Evolutionary conservation across 768 basidiomycete genomes (phyloP).

Genomic region (Dictyophora rubrovolvata): DNA sequence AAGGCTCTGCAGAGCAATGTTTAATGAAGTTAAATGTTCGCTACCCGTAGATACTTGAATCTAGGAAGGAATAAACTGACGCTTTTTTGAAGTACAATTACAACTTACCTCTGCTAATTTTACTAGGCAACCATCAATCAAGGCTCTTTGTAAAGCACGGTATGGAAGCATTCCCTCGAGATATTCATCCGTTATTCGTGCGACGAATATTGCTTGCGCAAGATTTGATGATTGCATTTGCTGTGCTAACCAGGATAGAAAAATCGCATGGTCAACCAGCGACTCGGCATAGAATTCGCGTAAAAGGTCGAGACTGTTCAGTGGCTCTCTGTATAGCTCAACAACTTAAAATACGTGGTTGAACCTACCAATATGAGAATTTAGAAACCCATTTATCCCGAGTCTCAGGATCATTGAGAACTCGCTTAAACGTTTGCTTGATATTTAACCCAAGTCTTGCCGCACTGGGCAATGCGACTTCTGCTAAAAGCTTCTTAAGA

Average conservation of each 20-base stretch:
- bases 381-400: slow-evolving; percentile 70
- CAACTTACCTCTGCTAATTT: slow-evolving; percentile 54
- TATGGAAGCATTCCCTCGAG: slow-evolving; percentile 55
- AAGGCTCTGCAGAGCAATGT: slow-evolving; percentile 41
- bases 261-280: slow-evolving; percentile 67
- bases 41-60: slow-evolving; percentile 44
- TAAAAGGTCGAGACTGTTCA: slow-evolving; percentile 52
- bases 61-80: slow-evolving; percentile 23
- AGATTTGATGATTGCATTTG: slow-evolving; percentile 71
- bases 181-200: slow-evolving; percentile 71
- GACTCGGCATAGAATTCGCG: slow-evolving; percentile 74
- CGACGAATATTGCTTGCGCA: slow-evolving; percentile 71
- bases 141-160: slow-evolving; percentile 58
- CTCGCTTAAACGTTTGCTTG: slow-evolving; percentile 76
- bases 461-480: slow-evolving; percentile 71
- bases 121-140: slow-evolving; percentile 58
- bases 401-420: slow-evolving; percentile 59
- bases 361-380: slow-evolving; percentile 62
- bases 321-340: neutral
- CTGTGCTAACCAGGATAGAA: slow-evolving; percentile 69
- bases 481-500: slow-evolving; percentile 71
- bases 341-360: neutral
- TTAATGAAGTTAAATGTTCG: slow-evolving; percentile 45
- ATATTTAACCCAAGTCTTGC: slow-evolving; percentile 69
- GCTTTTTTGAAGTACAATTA: neutral